phyloP scores from a whole-genome alignment of 2,329 filamentous ascomycete genomes.

The Teratosphaeria nubilosa region DNA sequence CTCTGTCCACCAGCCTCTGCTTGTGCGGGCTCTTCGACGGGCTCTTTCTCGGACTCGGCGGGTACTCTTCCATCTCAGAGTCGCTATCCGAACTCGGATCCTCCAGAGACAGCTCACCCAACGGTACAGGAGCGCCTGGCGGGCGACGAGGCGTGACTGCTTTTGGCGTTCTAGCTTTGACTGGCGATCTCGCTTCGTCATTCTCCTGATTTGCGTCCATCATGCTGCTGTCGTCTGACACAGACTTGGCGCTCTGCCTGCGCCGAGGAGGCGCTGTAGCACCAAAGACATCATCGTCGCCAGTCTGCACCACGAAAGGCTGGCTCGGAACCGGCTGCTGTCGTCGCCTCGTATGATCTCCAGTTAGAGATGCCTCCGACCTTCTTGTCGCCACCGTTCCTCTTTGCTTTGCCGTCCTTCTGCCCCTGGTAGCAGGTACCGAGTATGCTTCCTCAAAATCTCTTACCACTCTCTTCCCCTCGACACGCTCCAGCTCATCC shows the following conservation, averaged over 20 bases:
- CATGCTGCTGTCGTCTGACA: slow-evolving; percentile 25
- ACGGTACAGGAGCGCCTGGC: slow-evolving; percentile 19
- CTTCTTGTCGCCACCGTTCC: slow-evolving; percentile 11
- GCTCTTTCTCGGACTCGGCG: slow-evolving; percentile 26
- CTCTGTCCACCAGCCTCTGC: background rate
- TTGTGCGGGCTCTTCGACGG: slow-evolving; percentile 21
- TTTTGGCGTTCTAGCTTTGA: slow-evolving; percentile 26
- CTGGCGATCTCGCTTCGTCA: slow-evolving; percentile 33
- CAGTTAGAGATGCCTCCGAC: slow-evolving; percentile 16
- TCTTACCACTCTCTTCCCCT: slow-evolving; percentile 7
- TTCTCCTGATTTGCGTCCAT: slow-evolving; percentile 40
- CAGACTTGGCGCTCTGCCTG: background rate
- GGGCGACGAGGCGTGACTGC: slow-evolving; percentile 19
- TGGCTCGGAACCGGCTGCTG: slow-evolving; percentile 4
- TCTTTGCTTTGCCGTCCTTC: slow-evolving; percentile 19
- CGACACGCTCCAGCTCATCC: slow-evolving; percentile 9
- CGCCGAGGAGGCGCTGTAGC: slow-evolving; percentile 3
- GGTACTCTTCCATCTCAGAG: slow-evolving; percentile 23
- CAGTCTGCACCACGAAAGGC: slow-evolving; percentile 17
- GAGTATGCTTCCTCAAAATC: slow-evolving; percentile 8
- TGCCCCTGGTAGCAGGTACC: slow-evolving; percentile 10
- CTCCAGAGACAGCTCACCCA: slow-evolving; percentile 22
- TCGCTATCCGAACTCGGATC: slow-evolving; percentile 11
- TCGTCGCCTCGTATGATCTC: slow-evolving; percentile 8
- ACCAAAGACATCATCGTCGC: slow-evolving; percentile 18